A percentile compares a stretch with the other conserved stretches of the same genome.
phyloP scores from a whole-genome alignment of 768 basidiomycete genomes.

The Suillus cothurnatus region DNA sequence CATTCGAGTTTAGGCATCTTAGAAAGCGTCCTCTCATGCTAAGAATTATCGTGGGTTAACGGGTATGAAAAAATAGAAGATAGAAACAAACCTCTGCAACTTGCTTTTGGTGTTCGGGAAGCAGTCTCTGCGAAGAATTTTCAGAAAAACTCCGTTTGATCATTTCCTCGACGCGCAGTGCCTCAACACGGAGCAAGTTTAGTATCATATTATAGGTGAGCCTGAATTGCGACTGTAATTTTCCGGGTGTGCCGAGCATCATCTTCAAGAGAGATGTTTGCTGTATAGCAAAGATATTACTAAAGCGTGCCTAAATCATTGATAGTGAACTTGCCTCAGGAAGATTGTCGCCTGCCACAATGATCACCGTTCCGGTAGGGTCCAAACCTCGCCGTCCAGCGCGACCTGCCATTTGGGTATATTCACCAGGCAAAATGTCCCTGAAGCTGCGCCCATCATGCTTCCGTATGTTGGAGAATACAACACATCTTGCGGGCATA shows the following conservation, averaged over 20 bases:
- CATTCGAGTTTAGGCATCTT: conserved; percentile 68
- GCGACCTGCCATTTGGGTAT: conserved; percentile 99
- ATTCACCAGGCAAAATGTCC: conserved; percentile 88
- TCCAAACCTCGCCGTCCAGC: conserved; percentile 96
- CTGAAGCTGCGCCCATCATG: conserved; percentile 94
- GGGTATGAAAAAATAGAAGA: not conserved
- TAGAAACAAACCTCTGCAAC: conserved; percentile 67
- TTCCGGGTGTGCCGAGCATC: conserved; percentile 94
- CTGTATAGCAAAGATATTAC: conserved; percentile 39
- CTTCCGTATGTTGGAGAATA: conserved; percentile 93
- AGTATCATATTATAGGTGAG: conserved; percentile 99
- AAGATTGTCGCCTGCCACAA: conserved; percentile 78
- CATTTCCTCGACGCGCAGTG: conserved; percentile 97
- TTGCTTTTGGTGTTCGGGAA: conserved; percentile 92
- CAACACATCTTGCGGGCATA: conserved; percentile 98
- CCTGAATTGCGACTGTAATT: conserved; percentile 93
- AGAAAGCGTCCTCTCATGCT: conserved; percentile 75
- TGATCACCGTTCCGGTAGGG: conserved; percentile 92
- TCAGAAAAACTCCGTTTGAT: conserved; percentile 99
- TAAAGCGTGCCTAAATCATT: not conserved
- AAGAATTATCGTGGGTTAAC: conserved; percentile 12
- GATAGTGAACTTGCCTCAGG: conserved; percentile 68
- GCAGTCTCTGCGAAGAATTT: conserved; percentile 88
- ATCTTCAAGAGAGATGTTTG: conserved; percentile 75
- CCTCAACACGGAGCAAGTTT: conserved; percentile 94